phyloP scores from a whole-genome alignment of 2,329 filamentous ascomycete species.

The Aspergillus ustus region DNA sequence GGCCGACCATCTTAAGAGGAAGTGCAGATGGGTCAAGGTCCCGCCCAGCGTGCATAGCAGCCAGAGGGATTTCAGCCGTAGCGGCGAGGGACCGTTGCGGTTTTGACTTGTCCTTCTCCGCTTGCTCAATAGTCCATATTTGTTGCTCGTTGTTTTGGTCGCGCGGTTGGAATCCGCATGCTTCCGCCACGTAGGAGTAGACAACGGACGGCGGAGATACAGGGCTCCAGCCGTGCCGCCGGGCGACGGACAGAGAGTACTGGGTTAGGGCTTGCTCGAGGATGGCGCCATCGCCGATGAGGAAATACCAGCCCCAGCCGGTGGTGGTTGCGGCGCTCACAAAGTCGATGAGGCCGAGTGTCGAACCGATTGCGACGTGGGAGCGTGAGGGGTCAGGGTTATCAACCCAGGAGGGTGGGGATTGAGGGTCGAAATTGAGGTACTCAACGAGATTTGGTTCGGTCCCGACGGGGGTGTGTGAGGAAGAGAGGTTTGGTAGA shows the following conservation, averaged over 20 bases:
- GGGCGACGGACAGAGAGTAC: constrained; percentile 77
- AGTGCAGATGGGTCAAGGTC: constrained; percentile 68
- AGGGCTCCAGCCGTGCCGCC: constrained; percentile 74
- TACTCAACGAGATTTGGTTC: constrained; percentile 71
- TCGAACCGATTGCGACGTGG: constrained; percentile 83
- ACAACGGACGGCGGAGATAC: constrained; percentile 88
- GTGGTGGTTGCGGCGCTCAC: constrained; percentile 76
- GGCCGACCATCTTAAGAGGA: constrained; percentile 78
- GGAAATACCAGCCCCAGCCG: constrained; percentile 98
- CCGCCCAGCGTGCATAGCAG: constrained; percentile 81
- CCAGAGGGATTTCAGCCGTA: constrained; percentile 93
- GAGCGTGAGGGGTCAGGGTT: constrained; percentile 55
- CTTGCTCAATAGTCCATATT: constrained; percentile 78
- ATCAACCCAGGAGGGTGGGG: constrained; percentile 39
- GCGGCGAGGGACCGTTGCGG: constrained; percentile 78
- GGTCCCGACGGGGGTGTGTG: constrained; percentile 72
- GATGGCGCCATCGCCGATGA: constrained; percentile 86
- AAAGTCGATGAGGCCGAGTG: constrained; percentile 92
- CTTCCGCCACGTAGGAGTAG: constrained; percentile 85
- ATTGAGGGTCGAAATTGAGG: constrained; percentile 72
- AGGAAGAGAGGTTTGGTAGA: constrained; percentile 84
- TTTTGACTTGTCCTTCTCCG: constrained; percentile 64
- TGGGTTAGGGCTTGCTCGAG: constrained; percentile 93
- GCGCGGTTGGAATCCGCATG: constrained; percentile 92
- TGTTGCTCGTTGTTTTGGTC: constrained; percentile 92